phyloP scores from a whole-genome alignment of 257 asterid species.

The Cynanchum wilfordii region DNA sequence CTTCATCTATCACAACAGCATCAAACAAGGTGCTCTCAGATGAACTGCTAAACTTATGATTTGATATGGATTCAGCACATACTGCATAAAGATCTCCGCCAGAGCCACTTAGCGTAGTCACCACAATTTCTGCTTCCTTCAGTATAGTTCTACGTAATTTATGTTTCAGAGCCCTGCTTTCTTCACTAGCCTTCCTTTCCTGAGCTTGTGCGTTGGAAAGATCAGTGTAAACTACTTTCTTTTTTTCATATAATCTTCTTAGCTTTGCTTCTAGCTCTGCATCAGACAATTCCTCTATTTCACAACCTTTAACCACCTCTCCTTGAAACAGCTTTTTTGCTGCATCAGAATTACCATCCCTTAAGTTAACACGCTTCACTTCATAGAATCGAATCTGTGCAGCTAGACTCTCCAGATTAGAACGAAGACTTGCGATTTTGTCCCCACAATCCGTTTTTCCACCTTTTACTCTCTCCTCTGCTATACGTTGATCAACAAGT shows the following conservation, averaged over 20 bases:
- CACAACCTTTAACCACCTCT: slow-evolving; percentile 34
- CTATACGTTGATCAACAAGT: slow-evolving; percentile 74
- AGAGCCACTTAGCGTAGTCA: slow-evolving; percentile 94
- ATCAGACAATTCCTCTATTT: slow-evolving; percentile 50
- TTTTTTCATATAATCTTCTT: slow-evolving; percentile 60
- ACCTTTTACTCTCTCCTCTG: slow-evolving; percentile 50
- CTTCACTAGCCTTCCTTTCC: slow-evolving; percentile 78
- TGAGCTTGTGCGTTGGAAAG: slow-evolving; percentile 69
- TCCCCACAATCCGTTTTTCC: slow-evolving; percentile 45
- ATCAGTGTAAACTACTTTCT: slow-evolving; percentile 60
- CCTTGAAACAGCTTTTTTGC: slow-evolving; percentile 40
- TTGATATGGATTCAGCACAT: slow-evolving; percentile 66
- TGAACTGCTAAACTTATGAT: slow-evolving; percentile 65
- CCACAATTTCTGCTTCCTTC: slow-evolving; percentile 95
- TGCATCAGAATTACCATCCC: slow-evolving; percentile 44
- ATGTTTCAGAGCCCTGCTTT: slow-evolving; percentile 71
- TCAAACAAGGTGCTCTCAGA: slow-evolving; percentile 76
- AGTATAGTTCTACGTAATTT: slow-evolving; percentile 71
- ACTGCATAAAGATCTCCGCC: slow-evolving; percentile 95
- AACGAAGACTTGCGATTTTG: slow-evolving; percentile 46
- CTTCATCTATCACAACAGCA: slow-evolving; percentile 99
- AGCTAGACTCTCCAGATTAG: slow-evolving; percentile 77
- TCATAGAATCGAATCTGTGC: slow-evolving; percentile 76
- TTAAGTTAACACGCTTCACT: slow-evolving; percentile 67
- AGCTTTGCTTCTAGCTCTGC: slow-evolving; percentile 70